A percentile compares a stretch with the other conserved stretches of the same genome.
These are phyloP conservation scores for Letharia columbiana DNA, from an alignment of 495 filamentous ascomycete genomes.

Conservation along the genomic window DNA sequence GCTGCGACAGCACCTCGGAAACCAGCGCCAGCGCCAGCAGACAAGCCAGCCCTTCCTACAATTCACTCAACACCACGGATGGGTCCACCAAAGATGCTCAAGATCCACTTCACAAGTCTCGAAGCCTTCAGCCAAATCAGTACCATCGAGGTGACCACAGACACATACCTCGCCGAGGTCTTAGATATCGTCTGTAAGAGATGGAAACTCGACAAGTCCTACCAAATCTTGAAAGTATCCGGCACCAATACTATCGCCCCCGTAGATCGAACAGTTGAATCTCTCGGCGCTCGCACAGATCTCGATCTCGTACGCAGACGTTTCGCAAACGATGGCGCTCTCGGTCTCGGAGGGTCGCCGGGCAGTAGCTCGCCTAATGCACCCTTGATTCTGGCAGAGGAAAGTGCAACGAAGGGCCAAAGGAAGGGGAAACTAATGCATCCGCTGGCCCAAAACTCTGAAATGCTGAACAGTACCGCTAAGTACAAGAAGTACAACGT, in stretches of 20 bases:
- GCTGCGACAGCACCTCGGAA: conserved; percentile 44
- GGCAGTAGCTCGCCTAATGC: conserved; percentile 75
- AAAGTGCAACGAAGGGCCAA: conserved; percentile 25
- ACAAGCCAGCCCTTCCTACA: conserved; percentile 48
- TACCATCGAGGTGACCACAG: conserved; percentile 77
- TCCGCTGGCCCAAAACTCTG: conserved; percentile 70
- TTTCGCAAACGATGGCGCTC: conserved; percentile 69
- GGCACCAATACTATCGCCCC: conserved; percentile 76
- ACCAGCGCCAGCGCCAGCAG: conserved; percentile 50
- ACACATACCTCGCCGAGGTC: conserved; percentile 90
- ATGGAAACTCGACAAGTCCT: conserved; percentile 80
- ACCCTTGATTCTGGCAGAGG: conserved; percentile 51
- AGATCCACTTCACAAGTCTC: conserved; percentile 72
- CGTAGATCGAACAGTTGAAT: conserved; percentile 81
- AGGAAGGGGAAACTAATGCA: conserved; percentile 46
- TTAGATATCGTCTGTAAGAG: conserved; percentile 84
- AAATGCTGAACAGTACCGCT: conserved; percentile 54
- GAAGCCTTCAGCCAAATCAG: conserved; percentile 52
- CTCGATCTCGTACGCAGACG: conserved; percentile 82
- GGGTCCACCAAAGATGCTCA: conserved; percentile 77
- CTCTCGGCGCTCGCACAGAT: conserved; percentile 72
- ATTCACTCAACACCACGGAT: conserved; percentile 56
- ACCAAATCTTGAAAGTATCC: conserved; percentile 79
- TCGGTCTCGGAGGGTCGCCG: conserved; percentile 68
- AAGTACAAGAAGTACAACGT: conserved; percentile 84